A percentile compares a stretch with the other conserved stretches of the same genome.
Evolutionary conservation across 176 grass and related monocot genomes (phyloP).

Genomic region (Oryza officinalis): DNA sequence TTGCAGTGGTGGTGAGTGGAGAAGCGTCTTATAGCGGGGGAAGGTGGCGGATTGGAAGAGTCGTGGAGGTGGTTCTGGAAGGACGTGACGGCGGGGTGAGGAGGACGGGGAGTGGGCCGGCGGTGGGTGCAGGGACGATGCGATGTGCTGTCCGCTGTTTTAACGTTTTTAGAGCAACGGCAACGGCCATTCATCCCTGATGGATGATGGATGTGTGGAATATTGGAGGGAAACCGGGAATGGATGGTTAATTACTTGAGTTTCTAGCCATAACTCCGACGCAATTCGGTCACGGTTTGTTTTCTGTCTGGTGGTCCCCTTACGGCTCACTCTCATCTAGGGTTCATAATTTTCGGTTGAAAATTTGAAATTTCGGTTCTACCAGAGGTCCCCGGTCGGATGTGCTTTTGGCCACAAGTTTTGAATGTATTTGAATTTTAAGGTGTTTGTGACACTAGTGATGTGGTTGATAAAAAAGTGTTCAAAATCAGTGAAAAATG

Average conservation of each 20-base stretch:
- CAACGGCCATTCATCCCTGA: not conserved
- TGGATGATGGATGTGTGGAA: not conserved
- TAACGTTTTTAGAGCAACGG: not conserved
- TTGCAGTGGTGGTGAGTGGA: constrained; percentile 18
- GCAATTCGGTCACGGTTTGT: too few species aligned
- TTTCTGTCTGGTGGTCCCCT: too few species aligned
- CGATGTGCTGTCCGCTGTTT: not conserved
- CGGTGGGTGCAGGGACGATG: not conserved
- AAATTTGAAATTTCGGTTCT: too few species aligned
- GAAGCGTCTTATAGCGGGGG: constrained; percentile 48
- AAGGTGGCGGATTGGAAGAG: not conserved
- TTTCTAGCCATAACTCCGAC: too few species aligned
- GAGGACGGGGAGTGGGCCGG: constrained; percentile 27
- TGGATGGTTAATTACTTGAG: not conserved
- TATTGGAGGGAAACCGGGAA: not conserved
- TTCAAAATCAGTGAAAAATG: too few species aligned
- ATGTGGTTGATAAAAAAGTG: too few species aligned
- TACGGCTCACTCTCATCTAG: too few species aligned
- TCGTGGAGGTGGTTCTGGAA: constrained; percentile 45
- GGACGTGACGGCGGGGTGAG: constrained; percentile 24
- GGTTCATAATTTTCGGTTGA: too few species aligned
- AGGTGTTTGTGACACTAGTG: too few species aligned
- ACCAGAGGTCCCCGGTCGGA: too few species aligned
- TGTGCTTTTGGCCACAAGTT: too few species aligned
- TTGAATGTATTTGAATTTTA: too few species aligned